phyloP scores from a whole-genome alignment of 352 stramenopile genomes.

The Pythium vanterpoolii region DNA sequence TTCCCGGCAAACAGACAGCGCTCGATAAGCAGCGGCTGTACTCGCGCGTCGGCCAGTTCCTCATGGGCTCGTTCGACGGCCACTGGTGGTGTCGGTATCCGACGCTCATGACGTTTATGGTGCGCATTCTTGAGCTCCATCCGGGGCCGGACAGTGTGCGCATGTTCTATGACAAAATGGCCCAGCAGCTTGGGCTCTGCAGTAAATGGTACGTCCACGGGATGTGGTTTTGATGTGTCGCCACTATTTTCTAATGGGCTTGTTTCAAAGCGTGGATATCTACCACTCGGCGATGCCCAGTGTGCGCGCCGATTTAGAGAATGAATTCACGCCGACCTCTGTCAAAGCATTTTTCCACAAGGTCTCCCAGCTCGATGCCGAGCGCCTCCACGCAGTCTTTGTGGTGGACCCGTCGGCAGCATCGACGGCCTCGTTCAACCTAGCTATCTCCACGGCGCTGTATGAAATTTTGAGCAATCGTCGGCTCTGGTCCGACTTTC shows the following conservation, averaged over 20 bases:
- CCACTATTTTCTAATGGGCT: background rate
- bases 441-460: conserved; percentile 31
- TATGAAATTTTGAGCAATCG: conserved; percentile 81
- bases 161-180: conserved; percentile 73
- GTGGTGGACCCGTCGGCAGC: background rate
- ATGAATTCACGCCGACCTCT: conserved; percentile 68
- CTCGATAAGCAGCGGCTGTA: conserved; percentile 74
- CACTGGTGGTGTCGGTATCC: conserved; percentile 84
- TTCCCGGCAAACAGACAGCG: conserved; percentile 26
- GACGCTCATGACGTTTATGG: conserved; percentile 85
- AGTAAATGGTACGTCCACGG: conserved; percentile 52
- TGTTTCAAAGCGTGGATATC: conserved; percentile 59
- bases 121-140: conserved; percentile 82
- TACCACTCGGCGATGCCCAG: conserved; percentile 77
- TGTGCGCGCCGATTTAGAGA: conserved; percentile 71
- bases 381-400: conserved; percentile 62
- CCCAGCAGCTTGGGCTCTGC: conserved; percentile 54
- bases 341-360: conserved; percentile 79
- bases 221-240: background rate
- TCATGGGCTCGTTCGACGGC: conserved; percentile 57
- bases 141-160: conserved; percentile 64
- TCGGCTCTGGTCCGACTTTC: conserved; percentile 78
- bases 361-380: conserved; percentile 61
- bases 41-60: conserved; percentile 72
- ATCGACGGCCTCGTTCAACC: background rate